Evolutionary conservation across 2,329 filamentous ascomycete genomes (phyloP), one percentile per base, ranked within the genome.

Genomic region (Lasiodiplodia theobromae): DNA sequence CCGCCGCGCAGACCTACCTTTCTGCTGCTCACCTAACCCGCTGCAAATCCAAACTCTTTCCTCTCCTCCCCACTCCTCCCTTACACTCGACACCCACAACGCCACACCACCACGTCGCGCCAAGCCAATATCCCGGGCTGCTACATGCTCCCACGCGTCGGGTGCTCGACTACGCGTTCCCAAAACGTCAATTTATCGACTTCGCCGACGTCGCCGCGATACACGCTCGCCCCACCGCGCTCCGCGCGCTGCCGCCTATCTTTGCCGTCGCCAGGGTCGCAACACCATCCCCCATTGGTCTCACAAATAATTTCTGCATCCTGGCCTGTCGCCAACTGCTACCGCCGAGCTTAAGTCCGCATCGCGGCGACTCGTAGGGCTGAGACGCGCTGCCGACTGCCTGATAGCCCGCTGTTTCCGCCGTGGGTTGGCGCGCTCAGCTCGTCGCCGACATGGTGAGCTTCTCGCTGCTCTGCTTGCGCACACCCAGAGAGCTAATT

Each of bases 401-500:
- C 56, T 31, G 44, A 52, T 21, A 37, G 11, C 60, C 60, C 60
- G 51, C 60, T 38, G 60, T 38, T 44, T 31, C 34, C 16, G 49
- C 63, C 31, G 63, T 54, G 63, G 52, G 51, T 56, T 23, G 40
- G 47, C 60, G 60, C 60, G 31, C 47, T 52, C 60, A 52, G 60
- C 60, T 64, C 37, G 63, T 54, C 63, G 51, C 63, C 75, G 77
- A 74, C 34, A 80, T 80, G 78, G 78, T 80, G 75, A 56, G 51
- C 57, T 69, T 69, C 73, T 23, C 44, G 4, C 44, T 18, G 10
- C 16, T n/a, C 21, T 21, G 1, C 21, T n/a, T 38, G 11, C 44
- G 25, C 60, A n/a, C 60, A 14, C 3, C 37, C 8, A 14, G 23
- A 11, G 14, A 52, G 75, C 74, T 79, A 67, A 79, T 69, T 62